phyloP scores from a whole-genome alignment of 116 monocot species.

The Phalaenopsis hybrid region DNA sequence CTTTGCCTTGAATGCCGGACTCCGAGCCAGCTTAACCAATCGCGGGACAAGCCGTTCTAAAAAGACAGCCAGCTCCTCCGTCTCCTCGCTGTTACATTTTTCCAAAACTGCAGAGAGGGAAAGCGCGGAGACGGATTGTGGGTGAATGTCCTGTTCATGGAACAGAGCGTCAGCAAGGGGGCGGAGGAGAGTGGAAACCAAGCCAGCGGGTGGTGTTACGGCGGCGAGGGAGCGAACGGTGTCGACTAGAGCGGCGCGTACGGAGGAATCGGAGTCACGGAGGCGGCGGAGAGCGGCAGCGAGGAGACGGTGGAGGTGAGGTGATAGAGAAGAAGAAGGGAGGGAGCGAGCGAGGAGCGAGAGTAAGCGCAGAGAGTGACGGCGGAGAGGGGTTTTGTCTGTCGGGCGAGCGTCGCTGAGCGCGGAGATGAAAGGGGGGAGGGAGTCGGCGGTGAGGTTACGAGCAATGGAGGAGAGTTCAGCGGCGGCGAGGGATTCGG shows the following conservation, averaged over 20 bases:
- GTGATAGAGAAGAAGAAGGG: constrained; percentile 25
- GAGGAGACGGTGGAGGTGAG: constrained; percentile 67
- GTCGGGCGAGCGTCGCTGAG: constrained; percentile 60
- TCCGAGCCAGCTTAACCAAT: constrained; percentile 56
- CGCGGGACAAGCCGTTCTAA: constrained; percentile 57
- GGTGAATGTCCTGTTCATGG: constrained; percentile 80
- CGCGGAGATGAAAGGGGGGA: constrained; percentile 66
- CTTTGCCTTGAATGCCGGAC: constrained; percentile 81
- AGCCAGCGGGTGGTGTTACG: constrained; percentile 11
- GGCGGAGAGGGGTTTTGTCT: constrained; percentile 74
- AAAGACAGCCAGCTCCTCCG: constrained; percentile 24
- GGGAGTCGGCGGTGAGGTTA: constrained; percentile 35
- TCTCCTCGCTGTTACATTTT: not conserved
- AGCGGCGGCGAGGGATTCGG: constrained; percentile 70
- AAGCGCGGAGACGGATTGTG: constrained; percentile 62
- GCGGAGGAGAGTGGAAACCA: constrained; percentile 23
- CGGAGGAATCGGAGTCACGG: constrained; percentile 87
- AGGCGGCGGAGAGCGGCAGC: constrained; percentile 67
- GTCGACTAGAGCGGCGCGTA: constrained; percentile 69
- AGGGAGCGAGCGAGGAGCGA: constrained; percentile 42
- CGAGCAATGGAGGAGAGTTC: constrained; percentile 76
- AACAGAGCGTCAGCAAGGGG: constrained; percentile 65
- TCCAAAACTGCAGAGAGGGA: constrained; percentile 70
- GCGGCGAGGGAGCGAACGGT: constrained; percentile 62
- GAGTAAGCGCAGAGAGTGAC: constrained; percentile 70